Percentiles rank a stretch among this genome's conserved stretches.
These are phyloP conservation scores for Fragaria vesca DNA, from an alignment of 306 rosid species.

Conservation along the genomic window DNA sequence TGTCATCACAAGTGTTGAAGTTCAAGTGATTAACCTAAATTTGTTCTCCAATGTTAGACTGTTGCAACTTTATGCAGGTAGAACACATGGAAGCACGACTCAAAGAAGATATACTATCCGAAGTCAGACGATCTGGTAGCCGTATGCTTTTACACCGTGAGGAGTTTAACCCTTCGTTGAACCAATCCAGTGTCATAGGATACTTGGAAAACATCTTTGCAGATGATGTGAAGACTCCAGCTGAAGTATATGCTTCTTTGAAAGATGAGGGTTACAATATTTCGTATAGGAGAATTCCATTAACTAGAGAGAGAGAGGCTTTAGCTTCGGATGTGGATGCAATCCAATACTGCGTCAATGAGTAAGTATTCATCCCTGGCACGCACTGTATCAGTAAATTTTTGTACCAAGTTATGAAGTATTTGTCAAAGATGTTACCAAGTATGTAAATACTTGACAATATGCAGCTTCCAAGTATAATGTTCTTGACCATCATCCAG, in stretches of 20 bases:
- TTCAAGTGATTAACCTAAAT: constrained; percentile 22
- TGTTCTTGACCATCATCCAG: constrained; percentile 6
- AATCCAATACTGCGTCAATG: constrained; percentile 65
- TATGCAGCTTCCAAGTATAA: background rate
- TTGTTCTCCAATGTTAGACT: constrained; percentile 24
- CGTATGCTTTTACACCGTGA: constrained; percentile 82
- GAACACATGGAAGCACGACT: constrained; percentile 85
- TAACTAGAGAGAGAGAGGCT: constrained; percentile 81
- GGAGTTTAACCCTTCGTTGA: constrained; percentile 65
- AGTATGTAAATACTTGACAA: background rate
- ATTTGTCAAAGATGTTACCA: background rate
- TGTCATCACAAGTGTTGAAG: constrained; percentile 31
- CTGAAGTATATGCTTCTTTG: constrained; percentile 70
- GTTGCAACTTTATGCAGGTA: constrained; percentile 55
- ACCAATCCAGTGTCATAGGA: constrained; percentile 71
- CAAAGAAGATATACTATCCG: constrained; percentile 80
- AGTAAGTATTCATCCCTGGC: constrained; percentile 49
- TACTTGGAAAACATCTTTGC: constrained; percentile 72
- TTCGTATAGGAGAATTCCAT: constrained; percentile 66
- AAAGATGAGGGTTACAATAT: constrained; percentile 64
- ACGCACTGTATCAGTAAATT: background rate
- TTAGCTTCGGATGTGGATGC: constrained; percentile 79
- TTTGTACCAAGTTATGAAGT: background rate
- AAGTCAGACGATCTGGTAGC: constrained; percentile 71
- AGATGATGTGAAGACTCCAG: constrained; percentile 82